Conservation (phyloP, 2,329 filamentous ascomycete genomes). For the Colletotrichum phormii region DNA sequence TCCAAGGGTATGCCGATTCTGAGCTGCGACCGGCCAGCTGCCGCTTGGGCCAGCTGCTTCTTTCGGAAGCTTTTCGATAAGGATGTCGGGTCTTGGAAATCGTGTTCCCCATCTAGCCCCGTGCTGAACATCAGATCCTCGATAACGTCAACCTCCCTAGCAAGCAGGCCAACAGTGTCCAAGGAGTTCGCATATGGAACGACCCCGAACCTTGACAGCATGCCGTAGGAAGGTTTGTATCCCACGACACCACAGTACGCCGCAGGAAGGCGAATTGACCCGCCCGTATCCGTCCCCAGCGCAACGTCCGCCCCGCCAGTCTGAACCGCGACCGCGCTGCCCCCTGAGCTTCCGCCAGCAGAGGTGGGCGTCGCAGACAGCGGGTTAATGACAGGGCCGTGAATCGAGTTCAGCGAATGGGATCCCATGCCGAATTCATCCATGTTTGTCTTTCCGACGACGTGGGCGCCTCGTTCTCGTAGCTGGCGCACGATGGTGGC, state of each 20-base stretch:
- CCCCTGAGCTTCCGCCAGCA: slow-evolving; percentile 91
- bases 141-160: slow-evolving; percentile 63
- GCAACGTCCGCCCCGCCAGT: slow-evolving; percentile 70
- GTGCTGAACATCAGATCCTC: slow-evolving; percentile 63
- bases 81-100: slow-evolving; percentile 81
- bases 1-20: slow-evolving; percentile 74
- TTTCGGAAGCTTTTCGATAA: slow-evolving; percentile 67
- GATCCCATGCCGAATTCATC: slow-evolving; percentile 98
- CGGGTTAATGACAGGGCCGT: slow-evolving; percentile 72
- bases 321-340: slow-evolving; percentile 87
- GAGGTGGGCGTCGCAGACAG: slow-evolving; percentile 62
- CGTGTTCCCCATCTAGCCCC: slow-evolving; percentile 64
- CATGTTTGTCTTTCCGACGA: slow-evolving; percentile 89
- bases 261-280: slow-evolving; percentile 87
- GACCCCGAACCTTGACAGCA: slow-evolving; percentile 87
- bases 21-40: slow-evolving; percentile 44
- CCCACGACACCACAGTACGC: slow-evolving; percentile 87
- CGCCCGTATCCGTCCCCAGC: slow-evolving; percentile 93
- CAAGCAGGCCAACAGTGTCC: slow-evolving; percentile 87
- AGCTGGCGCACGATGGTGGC: slow-evolving; percentile 83
- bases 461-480: slow-evolving; percentile 67
- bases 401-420: slow-evolving; percentile 77
- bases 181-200: slow-evolving; percentile 93
- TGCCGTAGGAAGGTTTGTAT: slow-evolving; percentile 92
- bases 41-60: slow-evolving; percentile 50